A percentile compares a stretch with the other conserved stretches of the same genome.
phyloP scores from a whole-genome alignment of 768 basidiomycete genomes.

The Boletellus ananas region DNA sequence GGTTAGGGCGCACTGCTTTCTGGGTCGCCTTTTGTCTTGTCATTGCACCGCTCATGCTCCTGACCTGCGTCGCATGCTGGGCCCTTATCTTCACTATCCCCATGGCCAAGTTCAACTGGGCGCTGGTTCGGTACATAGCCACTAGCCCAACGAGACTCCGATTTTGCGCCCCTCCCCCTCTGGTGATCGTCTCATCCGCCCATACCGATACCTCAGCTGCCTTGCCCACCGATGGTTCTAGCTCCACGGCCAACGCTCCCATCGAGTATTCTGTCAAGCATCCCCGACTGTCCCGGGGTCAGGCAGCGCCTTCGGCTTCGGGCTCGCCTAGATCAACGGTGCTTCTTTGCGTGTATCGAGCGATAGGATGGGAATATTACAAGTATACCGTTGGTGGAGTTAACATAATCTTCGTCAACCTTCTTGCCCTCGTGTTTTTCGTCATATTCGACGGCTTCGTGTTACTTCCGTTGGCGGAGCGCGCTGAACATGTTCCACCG shows the following conservation, averaged over 20 bases:
- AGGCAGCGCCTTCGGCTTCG: conserved; percentile 70
- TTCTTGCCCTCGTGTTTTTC: conserved; percentile 90
- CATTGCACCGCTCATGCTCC: conserved; percentile 84
- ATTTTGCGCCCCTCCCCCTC: conserved; percentile 84
- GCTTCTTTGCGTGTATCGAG: conserved; percentile 90
- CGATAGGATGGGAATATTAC: conserved; percentile 88
- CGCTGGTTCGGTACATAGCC: conserved; percentile 79
- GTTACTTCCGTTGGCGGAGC: conserved; percentile 67
- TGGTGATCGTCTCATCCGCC: conserved; percentile 46
- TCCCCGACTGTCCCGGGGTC: conserved; percentile 77
- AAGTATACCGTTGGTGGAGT: conserved; percentile 99
- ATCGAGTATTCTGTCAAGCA: conserved; percentile 62
- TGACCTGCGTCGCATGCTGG: conserved; percentile 91
- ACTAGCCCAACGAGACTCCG: conserved; percentile 79
- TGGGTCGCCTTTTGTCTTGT: conserved; percentile 74
- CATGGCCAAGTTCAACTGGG: conserved; percentile 98
- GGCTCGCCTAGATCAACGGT: conserved; percentile 83
- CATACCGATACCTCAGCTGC: conserved; percentile 22
- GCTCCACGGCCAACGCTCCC: conserved; percentile 26
- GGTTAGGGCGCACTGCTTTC: conserved; percentile 73
- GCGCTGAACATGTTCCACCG: conserved; percentile 56
- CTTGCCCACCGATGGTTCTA: conserved; percentile 1
- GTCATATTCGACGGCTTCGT: conserved; percentile 92
- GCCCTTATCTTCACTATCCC: conserved; percentile 93
- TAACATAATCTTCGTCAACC: conserved; percentile 97